Percentiles rank a stretch among this genome's conserved stretches.
phyloP scores from a whole-genome alignment of 2,329 filamentous ascomycete species.

The Thelonectria rubi region DNA sequence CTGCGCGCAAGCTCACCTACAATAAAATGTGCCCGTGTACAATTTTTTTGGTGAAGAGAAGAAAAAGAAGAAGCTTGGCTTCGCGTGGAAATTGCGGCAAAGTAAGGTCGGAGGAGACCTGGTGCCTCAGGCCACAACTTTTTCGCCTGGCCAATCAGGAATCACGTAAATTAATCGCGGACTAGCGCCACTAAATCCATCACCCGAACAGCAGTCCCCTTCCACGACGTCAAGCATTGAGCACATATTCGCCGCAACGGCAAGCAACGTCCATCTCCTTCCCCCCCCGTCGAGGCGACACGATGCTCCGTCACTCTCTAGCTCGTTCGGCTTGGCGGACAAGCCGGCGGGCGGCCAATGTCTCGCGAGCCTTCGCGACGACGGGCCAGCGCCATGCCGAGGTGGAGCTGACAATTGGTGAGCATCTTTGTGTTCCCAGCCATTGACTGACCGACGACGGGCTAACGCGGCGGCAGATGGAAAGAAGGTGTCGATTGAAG shows the following conservation, averaged over 20 bases:
- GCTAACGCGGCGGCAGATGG: constrained; percentile 72
- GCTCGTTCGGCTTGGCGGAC: constrained; percentile 75
- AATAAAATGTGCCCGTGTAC: constrained; percentile 77
- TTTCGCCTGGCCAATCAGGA: constrained; percentile 51
- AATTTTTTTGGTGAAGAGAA: constrained; percentile 63
- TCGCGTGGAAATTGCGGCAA: constrained; percentile 33
- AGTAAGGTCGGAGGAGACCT: constrained; percentile 17
- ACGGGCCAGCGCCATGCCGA: constrained; percentile 83
- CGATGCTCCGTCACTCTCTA: constrained; percentile 74
- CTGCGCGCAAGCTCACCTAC: constrained; percentile 71
- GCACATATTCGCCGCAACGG: constrained; percentile 49
- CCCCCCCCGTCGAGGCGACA: constrained; percentile 65
- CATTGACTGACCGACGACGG: constrained; percentile 41
- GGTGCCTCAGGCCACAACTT: constrained; percentile 51
- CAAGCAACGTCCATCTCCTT: constrained; percentile 50
- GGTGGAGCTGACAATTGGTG: constrained; percentile 96
- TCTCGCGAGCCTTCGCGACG: constrained; percentile 82
- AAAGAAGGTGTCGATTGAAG: constrained; percentile 98
- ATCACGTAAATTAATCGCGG: constrained; percentile 56
- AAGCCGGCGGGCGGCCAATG: constrained; percentile 65
- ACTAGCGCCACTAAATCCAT: constrained; percentile 52
- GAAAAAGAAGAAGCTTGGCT: constrained; percentile 39
- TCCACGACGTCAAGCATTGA: constrained; percentile 54
- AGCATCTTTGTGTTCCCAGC: constrained; percentile 43
- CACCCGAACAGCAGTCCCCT: constrained; percentile 51